These are phyloP conservation scores for Acanthamoeba castellanii DNA, from an alignment of 208 protist genomes.

Conservation along the genomic window DNA sequence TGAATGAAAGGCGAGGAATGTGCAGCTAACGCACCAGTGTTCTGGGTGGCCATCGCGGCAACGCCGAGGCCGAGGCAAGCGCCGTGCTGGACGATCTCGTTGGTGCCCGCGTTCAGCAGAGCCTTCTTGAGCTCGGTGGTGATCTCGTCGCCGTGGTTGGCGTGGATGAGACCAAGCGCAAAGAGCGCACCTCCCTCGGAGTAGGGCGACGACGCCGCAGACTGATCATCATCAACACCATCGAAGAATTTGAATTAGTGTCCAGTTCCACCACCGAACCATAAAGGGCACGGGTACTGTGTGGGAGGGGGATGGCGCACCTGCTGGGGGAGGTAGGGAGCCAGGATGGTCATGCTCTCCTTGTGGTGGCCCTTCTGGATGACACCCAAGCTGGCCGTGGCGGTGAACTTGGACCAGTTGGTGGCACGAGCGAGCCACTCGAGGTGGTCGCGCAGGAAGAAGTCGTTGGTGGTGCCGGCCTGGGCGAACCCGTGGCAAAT, in stretches of 20 bases:
- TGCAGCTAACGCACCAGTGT: constrained; percentile 35
- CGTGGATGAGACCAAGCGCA: constrained; percentile 98
- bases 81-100: constrained; percentile 97
- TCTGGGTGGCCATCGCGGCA: constrained; percentile 87
- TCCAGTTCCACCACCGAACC: no score
- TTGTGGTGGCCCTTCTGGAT: constrained; percentile 93
- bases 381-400: constrained; percentile 96
- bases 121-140: constrained; percentile 92
- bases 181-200: constrained; percentile 98
- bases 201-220: constrained; percentile 91
- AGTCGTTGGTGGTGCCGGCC: constrained; percentile 97
- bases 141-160: constrained; percentile 92
- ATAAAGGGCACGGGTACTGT: no score
- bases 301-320: background rate
- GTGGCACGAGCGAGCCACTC: constrained; percentile 96
- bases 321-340: constrained; percentile 62
- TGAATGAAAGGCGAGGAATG: background rate
- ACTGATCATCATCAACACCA: background rate
- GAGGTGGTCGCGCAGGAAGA: constrained; percentile 98
- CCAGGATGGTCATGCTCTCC: constrained; percentile 73
- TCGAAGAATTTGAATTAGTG: background rate
- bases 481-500: constrained; percentile 98
- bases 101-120: constrained; percentile 82
- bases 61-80: constrained; percentile 96
- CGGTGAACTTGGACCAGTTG: constrained; percentile 98